These are phyloP conservation scores for Clavariopsis aquatica DNA, from an alignment of 495 filamentous ascomycete genomes.

Conservation along the genomic window DNA sequence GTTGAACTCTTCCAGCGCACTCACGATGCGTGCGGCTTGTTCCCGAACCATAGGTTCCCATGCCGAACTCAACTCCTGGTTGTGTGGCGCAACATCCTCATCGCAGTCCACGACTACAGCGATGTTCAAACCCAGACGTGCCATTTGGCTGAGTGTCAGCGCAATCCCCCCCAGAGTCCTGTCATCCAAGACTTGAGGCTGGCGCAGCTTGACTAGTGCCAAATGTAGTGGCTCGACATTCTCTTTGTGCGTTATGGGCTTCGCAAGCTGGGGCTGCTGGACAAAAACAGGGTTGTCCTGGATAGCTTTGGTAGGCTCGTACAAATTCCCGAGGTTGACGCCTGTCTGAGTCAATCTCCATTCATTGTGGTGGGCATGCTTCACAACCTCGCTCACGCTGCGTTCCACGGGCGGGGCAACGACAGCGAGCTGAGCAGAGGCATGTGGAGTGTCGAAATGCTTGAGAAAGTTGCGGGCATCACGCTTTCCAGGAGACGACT, in stretches of 20 bases:
- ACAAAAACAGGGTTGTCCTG: constrained; percentile 65
- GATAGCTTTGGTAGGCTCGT: constrained; percentile 60
- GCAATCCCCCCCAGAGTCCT: constrained; percentile 71
- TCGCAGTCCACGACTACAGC: constrained; percentile 79
- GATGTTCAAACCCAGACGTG: constrained; percentile 74
- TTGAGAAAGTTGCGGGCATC: constrained; percentile 37
- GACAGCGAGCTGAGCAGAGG: background rate
- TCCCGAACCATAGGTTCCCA: constrained; percentile 53
- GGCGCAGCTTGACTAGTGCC: constrained; percentile 81
- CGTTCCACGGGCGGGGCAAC: background rate
- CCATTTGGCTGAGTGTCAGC: constrained; percentile 79
- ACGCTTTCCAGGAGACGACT: constrained; percentile 35
- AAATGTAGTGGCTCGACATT: constrained; percentile 64
- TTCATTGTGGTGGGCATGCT: constrained; percentile 24
- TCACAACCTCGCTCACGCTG: constrained; percentile 18
- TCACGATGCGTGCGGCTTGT: constrained; percentile 73
- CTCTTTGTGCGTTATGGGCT: constrained; percentile 15
- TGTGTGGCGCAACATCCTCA: constrained; percentile 31
- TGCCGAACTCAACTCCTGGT: constrained; percentile 21
- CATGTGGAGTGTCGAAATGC: constrained; percentile 31
- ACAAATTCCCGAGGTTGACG: constrained; percentile 66
- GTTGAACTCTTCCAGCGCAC: constrained; percentile 68
- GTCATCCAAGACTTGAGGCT: constrained; percentile 68
- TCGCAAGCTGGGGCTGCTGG: constrained; percentile 40
- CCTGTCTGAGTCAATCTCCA: constrained; percentile 39